phyloP scores from a whole-genome alignment of 1,284 basidiomycete species.

The Sporisorium scitamineum region DNA sequence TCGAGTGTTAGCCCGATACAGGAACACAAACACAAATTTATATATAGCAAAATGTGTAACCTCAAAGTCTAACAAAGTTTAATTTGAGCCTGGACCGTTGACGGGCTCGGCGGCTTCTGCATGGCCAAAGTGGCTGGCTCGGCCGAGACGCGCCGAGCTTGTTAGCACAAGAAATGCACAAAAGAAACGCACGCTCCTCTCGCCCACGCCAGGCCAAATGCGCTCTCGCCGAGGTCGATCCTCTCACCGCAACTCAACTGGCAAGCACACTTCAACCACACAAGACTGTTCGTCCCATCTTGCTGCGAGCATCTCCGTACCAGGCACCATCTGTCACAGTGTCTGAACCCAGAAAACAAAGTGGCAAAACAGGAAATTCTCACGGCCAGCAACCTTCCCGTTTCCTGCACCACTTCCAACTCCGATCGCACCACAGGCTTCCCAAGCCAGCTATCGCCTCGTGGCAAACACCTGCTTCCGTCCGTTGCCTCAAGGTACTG shows the following conservation, averaged over 20 bases:
- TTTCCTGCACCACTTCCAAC: slow-evolving; percentile 24
- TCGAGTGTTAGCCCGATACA: not conserved
- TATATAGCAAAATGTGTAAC: too few species aligned
- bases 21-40: not conserved
- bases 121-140: slow-evolving; percentile 4
- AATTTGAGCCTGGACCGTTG: too few species aligned
- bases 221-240: not conserved
- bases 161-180: not conserved
- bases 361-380: not conserved
- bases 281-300: not conserved
- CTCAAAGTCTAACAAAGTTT: not conserved
- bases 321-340: not conserved
- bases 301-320: not conserved
- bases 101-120: not conserved
- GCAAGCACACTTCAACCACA: not conserved
- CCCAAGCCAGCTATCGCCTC: not conserved
- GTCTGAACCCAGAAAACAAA: not conserved
- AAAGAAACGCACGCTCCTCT: not conserved
- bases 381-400: slow-evolving; percentile 11
- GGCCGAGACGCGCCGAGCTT: not conserved
- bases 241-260: not conserved
- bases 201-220: not conserved
- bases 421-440: slow-evolving; percentile 18
- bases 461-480: not conserved
- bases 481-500: not conserved